Conservation (phyloP, 257 asterid species). For the Oldenlandia corymbosa region DNA sequence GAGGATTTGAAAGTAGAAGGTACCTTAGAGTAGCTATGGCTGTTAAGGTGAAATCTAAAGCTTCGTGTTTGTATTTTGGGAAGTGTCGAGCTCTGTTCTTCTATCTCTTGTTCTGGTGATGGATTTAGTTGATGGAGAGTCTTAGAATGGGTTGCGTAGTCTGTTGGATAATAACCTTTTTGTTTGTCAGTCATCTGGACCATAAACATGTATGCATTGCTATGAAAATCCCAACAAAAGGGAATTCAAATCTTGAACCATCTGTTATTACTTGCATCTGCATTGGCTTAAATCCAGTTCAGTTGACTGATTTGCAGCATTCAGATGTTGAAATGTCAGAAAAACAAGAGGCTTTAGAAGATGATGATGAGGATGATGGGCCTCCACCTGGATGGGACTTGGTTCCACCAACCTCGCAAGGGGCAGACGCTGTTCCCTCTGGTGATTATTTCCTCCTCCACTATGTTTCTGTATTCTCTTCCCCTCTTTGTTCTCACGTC, state of each 20-base stretch:
- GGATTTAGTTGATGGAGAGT: not conserved
- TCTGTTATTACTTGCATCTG: not conserved
- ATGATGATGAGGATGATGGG: slow-evolving; percentile 52
- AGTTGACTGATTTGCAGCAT: slow-evolving; percentile 24
- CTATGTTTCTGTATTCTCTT: not conserved
- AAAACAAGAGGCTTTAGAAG: slow-evolving; percentile 37
- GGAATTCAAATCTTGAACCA: slow-evolving; percentile 3
- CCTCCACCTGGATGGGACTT: slow-evolving; percentile 32
- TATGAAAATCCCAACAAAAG: not conserved
- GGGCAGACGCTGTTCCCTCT: slow-evolving; percentile 17
- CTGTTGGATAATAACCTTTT: not conserved
- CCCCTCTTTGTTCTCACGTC: not conserved
- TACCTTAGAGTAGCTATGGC: not conserved
- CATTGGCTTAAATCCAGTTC: slow-evolving; percentile 17
- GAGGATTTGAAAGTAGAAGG: not conserved
- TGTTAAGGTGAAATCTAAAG: no score
- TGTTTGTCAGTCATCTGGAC: not conserved
- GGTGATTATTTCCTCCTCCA: slow-evolving; percentile 20
- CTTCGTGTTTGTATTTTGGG: no score
- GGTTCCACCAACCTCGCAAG: slow-evolving; percentile 13
- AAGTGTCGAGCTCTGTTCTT: no score
- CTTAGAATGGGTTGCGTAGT: not conserved
- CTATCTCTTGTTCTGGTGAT: no score
- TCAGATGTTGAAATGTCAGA: slow-evolving; percentile 41
- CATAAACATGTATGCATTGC: not conserved